These are phyloP conservation scores for Hymenoscyphus occultus DNA, from an alignment of 2,329 filamentous ascomycete genomes.

Conservation along the genomic window DNA sequence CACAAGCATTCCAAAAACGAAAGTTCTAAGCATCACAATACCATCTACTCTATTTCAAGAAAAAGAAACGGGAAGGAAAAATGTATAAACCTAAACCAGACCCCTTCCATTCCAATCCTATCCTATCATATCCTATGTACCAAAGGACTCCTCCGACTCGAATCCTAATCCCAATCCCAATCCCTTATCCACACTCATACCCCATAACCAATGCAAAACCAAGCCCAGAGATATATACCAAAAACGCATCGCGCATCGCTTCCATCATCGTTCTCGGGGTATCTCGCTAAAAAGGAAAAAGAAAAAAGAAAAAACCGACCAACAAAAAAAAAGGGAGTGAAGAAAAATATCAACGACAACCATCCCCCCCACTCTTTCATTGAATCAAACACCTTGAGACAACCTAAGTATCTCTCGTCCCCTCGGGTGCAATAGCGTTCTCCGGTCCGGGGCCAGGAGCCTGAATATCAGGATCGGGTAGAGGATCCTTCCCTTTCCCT, in stretches of 20 bases:
- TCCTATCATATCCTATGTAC: no score
- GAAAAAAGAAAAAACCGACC: neutral
- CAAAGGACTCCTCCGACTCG: no score
- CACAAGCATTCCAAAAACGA: no score
- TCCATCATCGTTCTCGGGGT: neutral
- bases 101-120: no score
- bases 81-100: no score
- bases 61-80: no score
- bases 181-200: neutral
- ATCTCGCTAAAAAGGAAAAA: neutral
- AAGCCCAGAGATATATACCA: neutral
- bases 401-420: conserved; percentile 16
- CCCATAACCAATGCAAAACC: neutral
- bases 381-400: neutral
- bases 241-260: neutral
- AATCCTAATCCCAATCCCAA: neutral
- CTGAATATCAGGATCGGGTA: conserved; percentile 21
- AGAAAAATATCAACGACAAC: neutral
- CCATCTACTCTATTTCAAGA: no score
- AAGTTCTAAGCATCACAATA: no score
- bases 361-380: neutral
- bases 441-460: conserved; percentile 26
- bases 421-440: conserved; percentile 30
- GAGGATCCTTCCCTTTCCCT: neutral
- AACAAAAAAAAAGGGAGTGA: neutral